Evolutionary conservation across 2,329 filamentous ascomycete genomes (phyloP), one percentile per base, ranked within the genome.

Genomic region (Plenodomus biglobosus): DNA sequence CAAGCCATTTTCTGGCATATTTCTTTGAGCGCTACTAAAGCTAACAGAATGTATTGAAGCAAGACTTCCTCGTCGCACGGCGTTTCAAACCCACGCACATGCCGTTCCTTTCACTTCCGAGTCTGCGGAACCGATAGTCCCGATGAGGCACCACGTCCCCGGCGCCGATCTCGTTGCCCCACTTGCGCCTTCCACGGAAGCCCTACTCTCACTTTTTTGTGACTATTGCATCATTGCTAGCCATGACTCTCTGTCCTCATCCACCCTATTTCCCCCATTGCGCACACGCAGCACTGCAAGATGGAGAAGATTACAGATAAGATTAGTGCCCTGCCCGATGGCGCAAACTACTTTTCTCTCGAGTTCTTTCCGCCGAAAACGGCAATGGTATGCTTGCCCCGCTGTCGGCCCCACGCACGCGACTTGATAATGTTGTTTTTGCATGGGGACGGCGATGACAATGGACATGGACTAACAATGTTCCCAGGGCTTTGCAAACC

Each of bases 341-440:
- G 89, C 73, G 83, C 84, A 58, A 85, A 83, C 70, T 97, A 94
- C 79, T 95, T 96, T 76, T 97, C 94, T 40, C 86, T 97, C 74
- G 94, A 99, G 77, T 99, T 99, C 84, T 99, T 99, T 77, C 94
- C 94, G 59, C 94, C 94, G 55, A 99, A 97, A 79, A 99, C 94
- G 39, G 81, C 87, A 53, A 96, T 95, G 85, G 82, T 83, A 66
- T 63, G 74, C 48, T 37, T 74, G 61, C 57, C 58, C 61, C 50
- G 48, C 56, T 27, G 48, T 50, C 46, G n/a, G n/a, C n/a, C 40
- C 48, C 46, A 46, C 50, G 48, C 47, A 40, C 37, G 35, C 35
- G 18, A 18, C 18, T 37, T 37, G 35, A 37, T 15, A 4, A 32
- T 7, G 27, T 32, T 32, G 27, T 11, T 3, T 32, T 8, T 32